Base-by-base conservation (phyloP, 2,329 filamentous ascomycete species). In the Diplodia mutila region DNA sequence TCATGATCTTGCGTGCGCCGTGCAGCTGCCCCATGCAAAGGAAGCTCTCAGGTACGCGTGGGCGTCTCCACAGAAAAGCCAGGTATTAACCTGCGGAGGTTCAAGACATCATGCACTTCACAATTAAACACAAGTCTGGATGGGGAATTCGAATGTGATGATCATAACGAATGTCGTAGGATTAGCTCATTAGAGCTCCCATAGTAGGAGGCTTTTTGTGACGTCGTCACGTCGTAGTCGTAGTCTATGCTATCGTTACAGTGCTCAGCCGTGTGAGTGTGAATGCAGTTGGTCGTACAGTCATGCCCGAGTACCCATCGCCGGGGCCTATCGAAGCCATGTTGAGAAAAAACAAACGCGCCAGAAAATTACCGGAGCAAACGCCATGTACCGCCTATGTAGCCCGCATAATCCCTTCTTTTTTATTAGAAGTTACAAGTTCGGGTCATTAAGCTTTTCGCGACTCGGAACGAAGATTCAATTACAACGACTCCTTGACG, bases 221-320 rank as follows among this genome's bases (percentile, higher is more conserved):
- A 52, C 59, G 59, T 37, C 18, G 59, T 63, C 59, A 63, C 59
- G 59, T 63, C 59, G 59, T 63, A 48, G 59, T 63, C 59, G 59
- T 63, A 52, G 59, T 63, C 59, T 63, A 63, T 63, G 46, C 59
- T 63, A 63, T 63, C 59, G 49, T 63, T 63, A 63, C 46, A 63
- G 59, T 34, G 11, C 29, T 46, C 42, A 46, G 42, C 42, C 29
- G 29, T 34, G 53, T 46, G 59, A 32, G 42, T 29, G 54, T 59
- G 57, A 32, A 49, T 42, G 23, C 23, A 59, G 55, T 59, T 59
- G 57, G 59, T 51, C 59, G 46, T 63, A 63, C 59, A 63, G 29
- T 63, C 59, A 63, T 63, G 59, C 46, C 59, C 37, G 42, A 46
- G 27, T 63, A 21, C 59, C 59, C 59, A 63, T 51, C 59, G 42